phyloP scores from a whole-genome alignment of 306 rosid species.

The Citrullus amarus region DNA sequence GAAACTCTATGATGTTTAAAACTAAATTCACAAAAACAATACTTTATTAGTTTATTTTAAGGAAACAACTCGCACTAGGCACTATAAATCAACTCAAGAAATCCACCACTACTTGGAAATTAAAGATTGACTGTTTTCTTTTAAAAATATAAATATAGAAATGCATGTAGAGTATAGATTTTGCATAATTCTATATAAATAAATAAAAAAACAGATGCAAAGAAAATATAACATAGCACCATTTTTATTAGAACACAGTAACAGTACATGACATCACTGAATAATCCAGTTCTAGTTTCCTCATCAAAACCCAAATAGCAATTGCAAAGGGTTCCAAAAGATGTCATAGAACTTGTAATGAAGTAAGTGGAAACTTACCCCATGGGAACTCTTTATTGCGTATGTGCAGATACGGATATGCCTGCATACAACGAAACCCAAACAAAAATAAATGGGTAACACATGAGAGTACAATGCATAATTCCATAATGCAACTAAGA shows the following conservation, averaged over 20 bases:
- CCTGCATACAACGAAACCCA: slow-evolving; percentile 22
- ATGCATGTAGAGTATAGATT: background rate
- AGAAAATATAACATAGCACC: background rate
- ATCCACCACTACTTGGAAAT: background rate
- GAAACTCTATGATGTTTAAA: background rate
- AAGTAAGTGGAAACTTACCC: slow-evolving; percentile 42
- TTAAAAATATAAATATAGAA: background rate
- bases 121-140: background rate
- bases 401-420: slow-evolving; percentile 53
- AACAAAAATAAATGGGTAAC: background rate
- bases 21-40: background rate
- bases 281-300: background rate
- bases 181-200: background rate
- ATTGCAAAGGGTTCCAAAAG: background rate
- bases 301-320: background rate
- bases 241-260: background rate
- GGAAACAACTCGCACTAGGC: background rate
- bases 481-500: background rate
- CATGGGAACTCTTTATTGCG: slow-evolving; percentile 99
- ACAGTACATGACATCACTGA: background rate
- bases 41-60: background rate
- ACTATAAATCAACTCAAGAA: background rate
- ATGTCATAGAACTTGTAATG: background rate
- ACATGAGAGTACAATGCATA: background rate
- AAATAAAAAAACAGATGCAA: background rate